phyloP scores from a whole-genome alignment of 805 yeast genomes.

The Debaryomyces maramus region DNA sequence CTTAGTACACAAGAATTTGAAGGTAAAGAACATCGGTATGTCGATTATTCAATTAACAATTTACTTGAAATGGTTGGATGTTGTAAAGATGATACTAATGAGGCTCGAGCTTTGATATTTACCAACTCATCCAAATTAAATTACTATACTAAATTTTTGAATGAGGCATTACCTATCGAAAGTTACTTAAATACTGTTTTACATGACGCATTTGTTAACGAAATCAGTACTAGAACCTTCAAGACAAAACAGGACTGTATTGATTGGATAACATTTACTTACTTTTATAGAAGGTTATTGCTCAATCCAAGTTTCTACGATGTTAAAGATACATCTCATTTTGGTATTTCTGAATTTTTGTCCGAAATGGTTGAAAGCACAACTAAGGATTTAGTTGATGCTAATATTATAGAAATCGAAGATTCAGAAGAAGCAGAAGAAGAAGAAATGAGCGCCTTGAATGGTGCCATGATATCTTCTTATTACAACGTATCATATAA shows the following conservation, averaged over 20 bases:
- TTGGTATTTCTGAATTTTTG: constrained; percentile 75
- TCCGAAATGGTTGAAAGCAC: constrained; percentile 81
- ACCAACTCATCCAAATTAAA: constrained; percentile 54
- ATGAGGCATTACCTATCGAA: constrained; percentile 80
- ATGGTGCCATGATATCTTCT: constrained; percentile 73
- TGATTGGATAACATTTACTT: constrained; percentile 86
- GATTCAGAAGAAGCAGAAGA: constrained; percentile 39
- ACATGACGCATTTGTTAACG: constrained; percentile 70
- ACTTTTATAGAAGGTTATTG: constrained; percentile 76
- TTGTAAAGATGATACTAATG: constrained; percentile 34
- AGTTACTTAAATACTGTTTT: constrained; percentile 61
- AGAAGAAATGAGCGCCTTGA: constrained; percentile 53
- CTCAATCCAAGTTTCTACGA: constrained; percentile 89
- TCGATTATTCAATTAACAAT: constrained; percentile 67
- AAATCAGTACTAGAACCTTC: constrained; percentile 66
- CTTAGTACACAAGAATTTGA: constrained; percentile 72
- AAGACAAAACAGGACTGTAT: constrained; percentile 78
- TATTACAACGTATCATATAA: constrained; percentile 65
- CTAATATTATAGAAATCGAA: constrained; percentile 59
- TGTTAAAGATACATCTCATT: constrained; percentile 58
- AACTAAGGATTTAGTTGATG: constrained; percentile 59
- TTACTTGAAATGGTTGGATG: constrained; percentile 63
- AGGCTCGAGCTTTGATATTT: constrained; percentile 48
- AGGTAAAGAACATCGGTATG: constrained; percentile 67
- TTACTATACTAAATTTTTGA: constrained; percentile 70